These are phyloP conservation scores for Tolypocladium inflatum DNA, from an alignment of 2,329 filamentous ascomycete genomes.

Conservation along the genomic window DNA sequence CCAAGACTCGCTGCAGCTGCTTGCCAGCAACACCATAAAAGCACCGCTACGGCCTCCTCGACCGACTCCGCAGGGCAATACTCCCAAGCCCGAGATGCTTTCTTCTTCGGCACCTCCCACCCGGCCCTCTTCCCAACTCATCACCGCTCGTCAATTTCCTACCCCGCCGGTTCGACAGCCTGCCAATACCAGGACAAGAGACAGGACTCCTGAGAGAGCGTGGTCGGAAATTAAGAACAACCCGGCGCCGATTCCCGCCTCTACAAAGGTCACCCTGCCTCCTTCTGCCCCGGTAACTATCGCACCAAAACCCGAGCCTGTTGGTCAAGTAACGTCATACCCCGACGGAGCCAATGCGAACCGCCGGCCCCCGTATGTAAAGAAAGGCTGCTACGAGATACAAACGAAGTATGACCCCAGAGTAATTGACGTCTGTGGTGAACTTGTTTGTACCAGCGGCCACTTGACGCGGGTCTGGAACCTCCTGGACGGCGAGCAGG, in stretches of 20 bases:
- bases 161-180: slow-evolving; percentile 19
- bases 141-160: slow-evolving; percentile 16
- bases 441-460: slow-evolving; percentile 78
- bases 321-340: slow-evolving; percentile 52
- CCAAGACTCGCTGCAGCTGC: slow-evolving; percentile 11
- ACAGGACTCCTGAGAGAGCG: slow-evolving; percentile 20
- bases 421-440: slow-evolving; percentile 78
- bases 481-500: slow-evolving; percentile 66
- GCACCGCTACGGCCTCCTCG: slow-evolving; percentile 36
- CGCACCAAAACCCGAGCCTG: slow-evolving; percentile 28
- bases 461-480: slow-evolving; percentile 86
- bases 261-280: not conserved
- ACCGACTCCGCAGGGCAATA: slow-evolving; percentile 18
- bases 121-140: slow-evolving; percentile 15
- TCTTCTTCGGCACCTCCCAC: slow-evolving; percentile 14
- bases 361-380: slow-evolving; percentile 68
- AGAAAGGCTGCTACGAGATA: slow-evolving; percentile 66
- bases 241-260: not conserved
- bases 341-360: slow-evolving; percentile 82
- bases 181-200: slow-evolving; percentile 23
- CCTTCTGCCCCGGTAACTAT: slow-evolving; percentile 8
- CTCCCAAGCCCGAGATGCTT: slow-evolving; percentile 8
- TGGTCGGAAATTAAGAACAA: slow-evolving; percentile 8
- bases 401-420: slow-evolving; percentile 79
- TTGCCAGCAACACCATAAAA: slow-evolving; percentile 7